phyloP scores from a whole-genome alignment of 257 asterid genomes.

The Nicotiana paniculata region DNA sequence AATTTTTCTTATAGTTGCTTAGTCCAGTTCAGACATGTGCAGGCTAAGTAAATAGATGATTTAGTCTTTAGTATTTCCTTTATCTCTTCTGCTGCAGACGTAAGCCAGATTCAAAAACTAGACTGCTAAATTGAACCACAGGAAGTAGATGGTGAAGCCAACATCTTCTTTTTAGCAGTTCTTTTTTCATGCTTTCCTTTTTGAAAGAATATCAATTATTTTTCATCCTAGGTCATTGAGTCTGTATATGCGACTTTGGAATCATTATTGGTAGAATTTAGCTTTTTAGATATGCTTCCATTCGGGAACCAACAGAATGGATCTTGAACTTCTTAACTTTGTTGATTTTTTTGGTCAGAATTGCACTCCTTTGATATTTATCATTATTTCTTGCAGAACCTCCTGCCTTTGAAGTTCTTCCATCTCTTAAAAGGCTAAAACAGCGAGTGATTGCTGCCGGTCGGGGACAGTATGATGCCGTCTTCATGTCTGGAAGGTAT shows the following conservation, averaged over 20 bases:
- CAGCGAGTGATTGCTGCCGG: slow-evolving; percentile 80
- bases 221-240: background rate
- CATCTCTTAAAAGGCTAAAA: slow-evolving; percentile 76
- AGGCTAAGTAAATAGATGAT: background rate
- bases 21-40: background rate
- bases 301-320: background rate
- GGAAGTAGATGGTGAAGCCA: background rate
- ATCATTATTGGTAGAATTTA: background rate
- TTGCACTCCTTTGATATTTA: background rate
- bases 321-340: background rate
- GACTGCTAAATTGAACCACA: background rate
- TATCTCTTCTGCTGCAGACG: background rate
- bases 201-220: background rate
- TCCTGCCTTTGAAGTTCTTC: slow-evolving; percentile 93
- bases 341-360: background rate
- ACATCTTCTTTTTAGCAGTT: background rate
- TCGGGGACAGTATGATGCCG: slow-evolving; percentile 78
- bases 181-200: background rate
- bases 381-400: slow-evolving; percentile 40
- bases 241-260: background rate
- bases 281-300: background rate
- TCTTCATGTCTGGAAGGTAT: slow-evolving; percentile 98
- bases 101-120: background rate
- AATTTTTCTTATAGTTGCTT: background rate
- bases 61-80: background rate